Conservation (phyloP, 148 eudicot genomes). For the Heliamphora exappendiculata region DNA sequence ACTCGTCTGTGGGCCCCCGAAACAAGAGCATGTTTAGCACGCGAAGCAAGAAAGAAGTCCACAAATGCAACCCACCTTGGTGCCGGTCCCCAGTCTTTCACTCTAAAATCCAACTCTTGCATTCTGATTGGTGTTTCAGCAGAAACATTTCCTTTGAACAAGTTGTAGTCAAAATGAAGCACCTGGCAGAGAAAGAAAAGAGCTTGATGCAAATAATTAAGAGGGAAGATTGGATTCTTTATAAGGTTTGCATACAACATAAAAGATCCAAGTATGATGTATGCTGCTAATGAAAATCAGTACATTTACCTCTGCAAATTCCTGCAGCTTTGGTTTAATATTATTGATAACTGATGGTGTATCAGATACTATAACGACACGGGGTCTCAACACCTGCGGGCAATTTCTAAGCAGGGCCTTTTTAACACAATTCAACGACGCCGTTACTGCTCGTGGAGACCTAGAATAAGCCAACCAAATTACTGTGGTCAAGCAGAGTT, state of each 20-base stretch:
- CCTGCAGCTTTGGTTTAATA: constrained; percentile 39
- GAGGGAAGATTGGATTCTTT: background rate
- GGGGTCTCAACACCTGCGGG: constrained; percentile 39
- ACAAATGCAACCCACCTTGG: constrained; percentile 98
- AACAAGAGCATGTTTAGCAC: constrained; percentile 71
- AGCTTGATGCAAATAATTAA: background rate
- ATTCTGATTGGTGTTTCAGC: constrained; percentile 16
- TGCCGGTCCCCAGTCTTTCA: constrained; percentile 90
- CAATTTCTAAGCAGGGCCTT: constrained; percentile 33
- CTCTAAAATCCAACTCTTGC: constrained; percentile 41
- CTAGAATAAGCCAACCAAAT: constrained; percentile 23
- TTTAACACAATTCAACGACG: constrained; percentile 65
- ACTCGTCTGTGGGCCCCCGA: constrained; percentile 85
- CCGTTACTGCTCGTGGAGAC: constrained; percentile 56
- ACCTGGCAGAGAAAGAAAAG: constrained; percentile 33
- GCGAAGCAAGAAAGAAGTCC: constrained; percentile 86
- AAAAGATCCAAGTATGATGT: background rate
- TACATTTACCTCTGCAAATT: constrained; percentile 58
- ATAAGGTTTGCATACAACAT: background rate
- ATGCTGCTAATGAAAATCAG: background rate
- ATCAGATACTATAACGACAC: constrained; percentile 68
- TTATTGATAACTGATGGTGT: constrained; percentile 61
- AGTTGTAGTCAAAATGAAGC: constrained; percentile 63
- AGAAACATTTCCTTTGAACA: constrained; percentile 47
- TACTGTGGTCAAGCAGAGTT: background rate